Conservation (phyloP, 805 yeast genomes). For the Teunomyces atbi region DNA sequence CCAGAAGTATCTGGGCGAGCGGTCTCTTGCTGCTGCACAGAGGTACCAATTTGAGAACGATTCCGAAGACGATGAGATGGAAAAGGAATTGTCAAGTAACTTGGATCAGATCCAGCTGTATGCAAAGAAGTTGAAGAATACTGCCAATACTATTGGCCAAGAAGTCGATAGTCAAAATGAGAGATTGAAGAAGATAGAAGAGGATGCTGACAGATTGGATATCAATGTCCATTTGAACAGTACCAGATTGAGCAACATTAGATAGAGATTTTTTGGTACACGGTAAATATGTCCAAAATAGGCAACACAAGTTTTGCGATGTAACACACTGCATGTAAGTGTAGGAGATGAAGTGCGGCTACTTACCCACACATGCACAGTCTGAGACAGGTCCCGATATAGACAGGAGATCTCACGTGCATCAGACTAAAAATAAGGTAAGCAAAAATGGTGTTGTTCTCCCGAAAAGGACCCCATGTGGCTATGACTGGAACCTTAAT, state of each 20-base stretch:
- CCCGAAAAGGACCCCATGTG: not conserved
- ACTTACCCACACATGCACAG: not conserved
- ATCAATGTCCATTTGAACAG: constrained; percentile 78
- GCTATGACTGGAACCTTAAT: not conserved
- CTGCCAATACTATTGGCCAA: constrained; percentile 69
- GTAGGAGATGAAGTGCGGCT: not conserved
- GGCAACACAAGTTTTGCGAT: not conserved
- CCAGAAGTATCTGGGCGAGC: constrained; percentile 52
- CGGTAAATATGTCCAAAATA: not conserved
- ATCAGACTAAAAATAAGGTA: not conserved
- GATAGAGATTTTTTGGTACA: constrained; percentile 20
- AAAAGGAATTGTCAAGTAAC: constrained; percentile 79
- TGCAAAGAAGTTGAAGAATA: constrained; percentile 65
- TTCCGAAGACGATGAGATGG: constrained; percentile 90
- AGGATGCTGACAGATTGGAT: constrained; percentile 81
- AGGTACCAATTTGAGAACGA: constrained; percentile 85
- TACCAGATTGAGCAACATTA: constrained; percentile 58
- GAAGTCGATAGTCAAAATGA: constrained; percentile 79
- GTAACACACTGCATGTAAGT: not conserved
- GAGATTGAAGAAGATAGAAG: constrained; percentile 73
- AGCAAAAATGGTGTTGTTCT: not conserved
- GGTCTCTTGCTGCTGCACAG: constrained; percentile 55
- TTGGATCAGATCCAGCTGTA: constrained; percentile 72
- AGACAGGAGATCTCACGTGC: constrained; percentile 3
- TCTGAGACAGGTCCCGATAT: not conserved